Base-by-base conservation (phyloP, 352 stramenopile species). In the Phytophthora kernoviae region DNA sequence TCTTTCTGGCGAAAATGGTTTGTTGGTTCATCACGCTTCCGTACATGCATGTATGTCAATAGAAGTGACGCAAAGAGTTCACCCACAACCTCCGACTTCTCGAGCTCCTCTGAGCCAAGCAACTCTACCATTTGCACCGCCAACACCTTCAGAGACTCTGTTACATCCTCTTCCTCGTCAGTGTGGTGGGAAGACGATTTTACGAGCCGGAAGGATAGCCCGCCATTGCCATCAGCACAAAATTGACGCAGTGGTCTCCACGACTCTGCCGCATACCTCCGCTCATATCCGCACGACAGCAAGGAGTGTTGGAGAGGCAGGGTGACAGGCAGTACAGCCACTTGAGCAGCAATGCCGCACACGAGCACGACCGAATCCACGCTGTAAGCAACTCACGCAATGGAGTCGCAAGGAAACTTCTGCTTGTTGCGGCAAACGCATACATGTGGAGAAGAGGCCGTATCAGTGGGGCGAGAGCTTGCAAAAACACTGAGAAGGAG, bases 1-100 rank as follows among this genome's bases (percentile, higher is more conserved):
- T 30, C 47, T 7, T 27, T 40, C 24, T 55, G 50, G 24, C 40
- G 14, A 8, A 51, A 30, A 30, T 6, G 33, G 1, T 7, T 17
- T 33, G 58, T 32, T 54, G 15, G 18, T 37, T 48, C 36, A 26
- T 40, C 40, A 12, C 41, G 42, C 33, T 76, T 86, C 22, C 80
- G 68, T 4, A 93, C 63, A 4, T 78, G 54, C 86, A 93, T 93
- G 58, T 93, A 93, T 12, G 74, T 89, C 6, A 90, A 68, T 40
- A 95, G 50, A 8, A 95, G 67, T 7, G 80, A 90, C 30, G 79
- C 72, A 60, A 95, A 93, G 5, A 95, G 66, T 6, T 93, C 71
- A 1, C 86, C 83, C 12, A 93, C 81, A 7, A 93, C 86, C 30
- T 84, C 56, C 0, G 67, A 87, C 0, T 52, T 61, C 54, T 93